Conservation (phyloP, 441 rosid genomes). For the Corymbia citriodora region DNA sequence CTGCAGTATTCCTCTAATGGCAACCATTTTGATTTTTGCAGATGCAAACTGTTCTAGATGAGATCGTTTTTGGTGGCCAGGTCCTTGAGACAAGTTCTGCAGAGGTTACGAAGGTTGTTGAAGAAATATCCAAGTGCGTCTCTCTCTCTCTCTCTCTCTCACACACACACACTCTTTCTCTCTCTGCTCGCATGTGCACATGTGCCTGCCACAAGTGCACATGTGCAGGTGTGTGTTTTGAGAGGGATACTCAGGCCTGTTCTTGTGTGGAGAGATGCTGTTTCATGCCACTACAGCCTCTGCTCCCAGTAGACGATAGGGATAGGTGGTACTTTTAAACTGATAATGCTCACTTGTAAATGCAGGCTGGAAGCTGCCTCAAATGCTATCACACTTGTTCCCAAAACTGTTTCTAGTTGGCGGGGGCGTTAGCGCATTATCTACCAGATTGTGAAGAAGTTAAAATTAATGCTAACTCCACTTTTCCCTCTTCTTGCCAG, state of each 20-base stretch:
- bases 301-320: neutral
- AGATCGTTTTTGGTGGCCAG: slow-evolving; percentile 91
- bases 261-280: neutral
- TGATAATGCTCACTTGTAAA: neutral
- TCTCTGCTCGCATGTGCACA: neutral
- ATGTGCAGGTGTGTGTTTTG: neutral
- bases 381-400: slow-evolving; percentile 55
- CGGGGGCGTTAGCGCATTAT: slow-evolving; percentile 33
- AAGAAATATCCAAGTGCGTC: slow-evolving; percentile 75
- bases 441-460: neutral
- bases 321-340: neutral
- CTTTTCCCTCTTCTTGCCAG: neutral
- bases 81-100: slow-evolving; percentile 87
- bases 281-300: neutral
- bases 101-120: slow-evolving; percentile 75
- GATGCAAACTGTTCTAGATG: slow-evolving; percentile 84
- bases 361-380: slow-evolving; percentile 83
- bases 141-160: neutral
- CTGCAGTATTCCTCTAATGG: neutral
- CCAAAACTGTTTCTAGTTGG: slow-evolving; percentile 84
- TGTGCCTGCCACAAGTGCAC: neutral
- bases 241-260: neutral
- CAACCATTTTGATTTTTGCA: slow-evolving; percentile 22
- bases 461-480: neutral
- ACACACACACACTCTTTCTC: neutral